These are phyloP conservation scores for Penicillium sclerotiorum DNA, from an alignment of 2,329 filamentous ascomycete species.

Conservation along the genomic window DNA sequence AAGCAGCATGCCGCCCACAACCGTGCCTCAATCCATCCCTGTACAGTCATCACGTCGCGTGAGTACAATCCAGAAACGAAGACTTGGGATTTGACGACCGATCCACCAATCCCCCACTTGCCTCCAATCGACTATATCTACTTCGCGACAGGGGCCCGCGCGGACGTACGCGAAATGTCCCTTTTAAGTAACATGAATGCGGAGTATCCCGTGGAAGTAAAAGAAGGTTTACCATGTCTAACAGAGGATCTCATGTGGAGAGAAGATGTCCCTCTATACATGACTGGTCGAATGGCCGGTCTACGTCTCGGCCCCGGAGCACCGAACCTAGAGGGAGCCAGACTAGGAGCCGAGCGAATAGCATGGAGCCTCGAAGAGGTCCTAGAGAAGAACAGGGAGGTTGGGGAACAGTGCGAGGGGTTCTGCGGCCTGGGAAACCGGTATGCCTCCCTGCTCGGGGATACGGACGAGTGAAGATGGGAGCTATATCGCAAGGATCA, in stretches of 20 bases:
- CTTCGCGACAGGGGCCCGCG: constrained; percentile 72
- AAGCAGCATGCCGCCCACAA: constrained; percentile 60
- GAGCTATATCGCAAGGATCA: no score
- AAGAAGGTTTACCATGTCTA: constrained; percentile 70
- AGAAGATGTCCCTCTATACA: constrained; percentile 71
- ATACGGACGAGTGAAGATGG: constrained; percentile 13
- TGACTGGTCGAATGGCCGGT: constrained; percentile 68
- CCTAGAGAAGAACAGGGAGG: constrained; percentile 38
- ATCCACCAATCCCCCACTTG: constrained; percentile 55
- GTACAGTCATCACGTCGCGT: constrained; percentile 59
- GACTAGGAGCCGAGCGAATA: constrained; percentile 72
- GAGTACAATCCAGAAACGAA: constrained; percentile 52
- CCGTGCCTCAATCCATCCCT: constrained; percentile 58
- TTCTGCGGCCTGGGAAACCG: constrained; percentile 46
- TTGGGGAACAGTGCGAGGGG: constrained; percentile 34
- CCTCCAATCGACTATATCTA: constrained; percentile 67
- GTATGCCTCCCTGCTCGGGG: constrained; percentile 35
- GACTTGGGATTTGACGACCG: constrained; percentile 57
- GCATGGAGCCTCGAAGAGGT: constrained; percentile 69
- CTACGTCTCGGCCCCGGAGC: constrained; percentile 72
- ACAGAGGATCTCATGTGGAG: constrained; percentile 78
- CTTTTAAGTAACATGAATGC: constrained; percentile 62
- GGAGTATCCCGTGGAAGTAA: constrained; percentile 63
- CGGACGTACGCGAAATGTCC: constrained; percentile 63
- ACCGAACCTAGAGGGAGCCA: constrained; percentile 72